Evolutionary conservation across 345 rosid species (phyloP), one percentile per base, ranked within the genome.

Genomic region (Dovyalis caffra): DNA sequence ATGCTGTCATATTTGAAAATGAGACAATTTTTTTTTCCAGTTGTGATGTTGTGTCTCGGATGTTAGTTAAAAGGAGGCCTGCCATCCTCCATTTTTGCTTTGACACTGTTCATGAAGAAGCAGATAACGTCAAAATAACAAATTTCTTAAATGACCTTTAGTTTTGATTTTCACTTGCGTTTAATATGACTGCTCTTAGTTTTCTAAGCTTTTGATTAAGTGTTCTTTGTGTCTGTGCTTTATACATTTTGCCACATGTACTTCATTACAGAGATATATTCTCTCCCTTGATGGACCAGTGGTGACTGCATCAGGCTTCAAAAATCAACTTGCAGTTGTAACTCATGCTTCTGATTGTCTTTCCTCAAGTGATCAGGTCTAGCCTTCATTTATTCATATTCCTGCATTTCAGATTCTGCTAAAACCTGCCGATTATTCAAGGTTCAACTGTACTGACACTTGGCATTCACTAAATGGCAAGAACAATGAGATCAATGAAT

Each of bases 261-360:
- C 14, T 20, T 69, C 76, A 71, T 73, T 86, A 85, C 89, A 95
- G 99, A 93, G 83, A 78, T 91, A 91, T 75, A 78, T 93, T 77
- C 74, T 95, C 53, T 93, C 97, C 68, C 89, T 95, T 81, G 88
- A 89, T 58, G 99, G 99, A 29, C 97, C 93, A 2, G 90, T 87
- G 35, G 96, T 91, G 80, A 87, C 96, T 62, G 90, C 98, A 71
- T 86, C 93, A 70, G 99, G 94, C 81, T 90, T 87, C 83, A 86
- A 78, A 77, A 86, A 95, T 85, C 88, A 84, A 76, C 93, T 93
- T 78, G 97, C 92, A 18, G 86, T 95, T 69, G 96, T 91, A 57
- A 86, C 81, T 78, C 97, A 91, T 89, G 90, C 82, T 77, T 86
- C 97, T 69, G 92, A 89, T 75, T 86, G 93, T 76, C 94, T 92